Conservation (phyloP, 257 asterid species). For the Fraxinus americana region DNA sequence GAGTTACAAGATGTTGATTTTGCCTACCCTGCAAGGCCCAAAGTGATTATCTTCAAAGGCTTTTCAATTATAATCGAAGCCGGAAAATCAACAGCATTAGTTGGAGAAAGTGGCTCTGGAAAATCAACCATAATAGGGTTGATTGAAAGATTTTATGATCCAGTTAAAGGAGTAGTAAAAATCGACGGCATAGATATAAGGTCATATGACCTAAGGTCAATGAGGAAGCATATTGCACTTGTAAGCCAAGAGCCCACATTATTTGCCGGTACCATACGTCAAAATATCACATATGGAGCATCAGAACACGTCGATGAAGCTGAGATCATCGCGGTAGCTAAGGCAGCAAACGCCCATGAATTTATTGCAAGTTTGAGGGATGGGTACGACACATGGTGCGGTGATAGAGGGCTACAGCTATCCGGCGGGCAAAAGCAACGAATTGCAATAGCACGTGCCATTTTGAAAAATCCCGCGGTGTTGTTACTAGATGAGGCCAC, state of each 20-base stretch:
- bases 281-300: slow-evolving; percentile 70
- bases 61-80: slow-evolving; percentile 70
- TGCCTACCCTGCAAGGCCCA: slow-evolving; percentile 72
- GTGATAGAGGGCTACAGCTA: slow-evolving; percentile 80
- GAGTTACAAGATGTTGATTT: slow-evolving; percentile 66
- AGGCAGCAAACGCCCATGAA: slow-evolving; percentile 85
- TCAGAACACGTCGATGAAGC: slow-evolving; percentile 44
- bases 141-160: slow-evolving; percentile 80
- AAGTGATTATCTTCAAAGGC: slow-evolving; percentile 53
- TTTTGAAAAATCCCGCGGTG: slow-evolving; percentile 64
- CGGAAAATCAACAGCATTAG: slow-evolving; percentile 80
- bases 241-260: slow-evolving; percentile 88
- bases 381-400: slow-evolving; percentile 80
- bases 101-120: slow-evolving; percentile 92
- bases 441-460: slow-evolving; percentile 81
- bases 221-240: slow-evolving; percentile 72
- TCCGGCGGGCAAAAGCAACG: slow-evolving; percentile 95
- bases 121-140: slow-evolving; percentile 77
- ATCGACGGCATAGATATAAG: slow-evolving; percentile 72
- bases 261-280: slow-evolving; percentile 67
- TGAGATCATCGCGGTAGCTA: slow-evolving; percentile 70
- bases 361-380: slow-evolving; percentile 65
- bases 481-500: slow-evolving; percentile 83
- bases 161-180: slow-evolving; percentile 54
- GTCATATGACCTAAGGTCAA: slow-evolving; percentile 55